Conservation (phyloP, 257 asterid genomes). For the Rehmannia glutinosa region DNA sequence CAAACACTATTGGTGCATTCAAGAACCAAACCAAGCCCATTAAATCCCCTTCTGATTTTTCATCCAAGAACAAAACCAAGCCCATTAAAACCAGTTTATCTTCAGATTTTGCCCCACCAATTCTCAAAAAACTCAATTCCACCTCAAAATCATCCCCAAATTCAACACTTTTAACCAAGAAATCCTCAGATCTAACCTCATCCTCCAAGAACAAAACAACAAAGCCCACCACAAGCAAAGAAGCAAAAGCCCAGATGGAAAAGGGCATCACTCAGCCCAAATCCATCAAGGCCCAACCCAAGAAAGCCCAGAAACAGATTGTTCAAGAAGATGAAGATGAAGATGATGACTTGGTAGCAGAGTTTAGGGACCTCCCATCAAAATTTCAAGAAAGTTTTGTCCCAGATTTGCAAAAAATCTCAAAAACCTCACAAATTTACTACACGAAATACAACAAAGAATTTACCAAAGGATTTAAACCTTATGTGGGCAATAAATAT, state of each 20-base stretch:
- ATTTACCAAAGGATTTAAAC: conserved; percentile 71
- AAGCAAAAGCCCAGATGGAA: conserved; percentile 26
- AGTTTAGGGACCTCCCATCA: conserved; percentile 57
- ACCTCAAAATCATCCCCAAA: conserved; percentile 49
- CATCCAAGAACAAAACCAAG: conserved; percentile 37
- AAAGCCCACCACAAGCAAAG: conserved; percentile 28
- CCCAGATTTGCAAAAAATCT: conserved; percentile 77
- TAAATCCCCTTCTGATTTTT: conserved; percentile 13
- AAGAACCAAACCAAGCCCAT: conserved; percentile 33
- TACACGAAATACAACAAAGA: conserved; percentile 67
- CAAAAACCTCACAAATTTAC: conserved; percentile 61
- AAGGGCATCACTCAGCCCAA: conserved; percentile 16
- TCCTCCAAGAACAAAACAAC: conserved; percentile 51
- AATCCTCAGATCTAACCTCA: conserved; percentile 48
- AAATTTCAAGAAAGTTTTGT: conserved; percentile 70
- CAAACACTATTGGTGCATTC: conserved; percentile 1
- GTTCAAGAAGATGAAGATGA: conserved; percentile 34
- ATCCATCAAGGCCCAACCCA: conserved; percentile 21
- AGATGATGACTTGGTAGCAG: conserved; percentile 56
- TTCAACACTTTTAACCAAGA: conserved; percentile 39
- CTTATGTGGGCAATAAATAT: conserved; percentile 77
- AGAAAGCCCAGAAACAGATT: conserved; percentile 31
- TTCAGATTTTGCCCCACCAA: no score
- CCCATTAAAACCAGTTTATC: conserved; percentile 25
- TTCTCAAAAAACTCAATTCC: conserved; percentile 62